Conservation (phyloP, 805 yeast species). For the Cyberlindnera japonica region DNA sequence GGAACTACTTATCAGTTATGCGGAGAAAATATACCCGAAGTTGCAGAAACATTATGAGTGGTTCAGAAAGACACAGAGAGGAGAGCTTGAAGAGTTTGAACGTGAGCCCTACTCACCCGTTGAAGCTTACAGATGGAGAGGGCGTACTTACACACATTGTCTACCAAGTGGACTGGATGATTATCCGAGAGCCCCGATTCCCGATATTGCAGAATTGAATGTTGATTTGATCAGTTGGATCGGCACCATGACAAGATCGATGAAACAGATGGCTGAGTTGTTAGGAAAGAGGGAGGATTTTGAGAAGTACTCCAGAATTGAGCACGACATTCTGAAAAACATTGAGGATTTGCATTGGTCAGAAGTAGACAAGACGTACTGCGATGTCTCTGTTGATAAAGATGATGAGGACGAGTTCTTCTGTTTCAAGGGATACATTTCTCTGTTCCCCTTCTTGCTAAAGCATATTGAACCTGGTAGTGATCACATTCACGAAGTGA, state of each 20-base stretch:
- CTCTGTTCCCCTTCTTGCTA: slow-evolving; percentile 80
- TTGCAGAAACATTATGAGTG: slow-evolving; percentile 75
- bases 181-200: slow-evolving; percentile 79
- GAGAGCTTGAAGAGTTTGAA: slow-evolving; percentile 68
- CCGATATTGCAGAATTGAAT: slow-evolving; percentile 85
- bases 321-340: slow-evolving; percentile 54
- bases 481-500: slow-evolving; percentile 44
- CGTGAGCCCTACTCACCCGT: slow-evolving; percentile 45
- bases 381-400: slow-evolving; percentile 79
- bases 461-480: slow-evolving; percentile 53
- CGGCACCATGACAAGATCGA: slow-evolving; percentile 84
- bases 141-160: slow-evolving; percentile 80
- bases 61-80: slow-evolving; percentile 80
- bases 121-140: slow-evolving; percentile 91
- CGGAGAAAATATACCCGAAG: slow-evolving; percentile 68
- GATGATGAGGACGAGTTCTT: slow-evolving; percentile 65
- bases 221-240: slow-evolving; percentile 92
- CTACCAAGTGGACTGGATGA: slow-evolving; percentile 94
- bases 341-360: slow-evolving; percentile 82
- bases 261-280: slow-evolving; percentile 66
- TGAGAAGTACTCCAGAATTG: slow-evolving; percentile 47
- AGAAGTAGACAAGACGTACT: slow-evolving; percentile 58
- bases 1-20: slow-evolving; percentile 54
- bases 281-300: slow-evolving; percentile 60
- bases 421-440: slow-evolving; percentile 89